Conservation (phyloP, 2,329 filamentous ascomycete genomes). For the Colletotrichum phormii region DNA sequence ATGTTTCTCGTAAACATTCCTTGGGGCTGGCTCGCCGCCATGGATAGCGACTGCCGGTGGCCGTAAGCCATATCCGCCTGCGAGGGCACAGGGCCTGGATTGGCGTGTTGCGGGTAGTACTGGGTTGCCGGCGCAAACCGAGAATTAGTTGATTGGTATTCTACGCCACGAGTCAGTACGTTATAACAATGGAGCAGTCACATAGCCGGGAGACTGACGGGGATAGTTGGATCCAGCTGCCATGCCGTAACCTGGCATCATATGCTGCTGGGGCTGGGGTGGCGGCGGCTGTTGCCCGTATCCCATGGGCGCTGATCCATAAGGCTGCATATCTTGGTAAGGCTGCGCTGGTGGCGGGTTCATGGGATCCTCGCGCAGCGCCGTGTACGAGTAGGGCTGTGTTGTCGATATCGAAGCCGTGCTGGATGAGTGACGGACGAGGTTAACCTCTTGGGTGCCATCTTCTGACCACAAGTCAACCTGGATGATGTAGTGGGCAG, state of each 20-base stretch:
- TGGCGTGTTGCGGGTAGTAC: slow-evolving; percentile 49
- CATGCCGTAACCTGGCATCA: slow-evolving; percentile 21
- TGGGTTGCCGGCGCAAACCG: slow-evolving; percentile 52
- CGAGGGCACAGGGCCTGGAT: slow-evolving; percentile 43
- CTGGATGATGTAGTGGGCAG: slow-evolving; percentile 68
- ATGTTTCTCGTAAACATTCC: slow-evolving; percentile 96
- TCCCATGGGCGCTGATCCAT: slow-evolving; percentile 17
- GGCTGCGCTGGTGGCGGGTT: slow-evolving; percentile 23
- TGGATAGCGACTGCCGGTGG: slow-evolving; percentile 47
- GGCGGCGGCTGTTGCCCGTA: slow-evolving; percentile 31
- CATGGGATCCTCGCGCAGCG: slow-evolving; percentile 43
- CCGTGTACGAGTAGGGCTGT: slow-evolving; percentile 78
- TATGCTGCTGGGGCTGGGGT: slow-evolving; percentile 7
- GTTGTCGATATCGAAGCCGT: slow-evolving; percentile 85
- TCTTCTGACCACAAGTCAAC: slow-evolving; percentile 77
- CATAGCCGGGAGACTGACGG: slow-evolving; percentile 10
- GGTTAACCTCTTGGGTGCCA: slow-evolving; percentile 72
- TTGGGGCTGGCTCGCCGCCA: slow-evolving; percentile 65
- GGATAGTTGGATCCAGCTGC: slow-evolving; percentile 36
- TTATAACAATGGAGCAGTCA: too few species aligned
- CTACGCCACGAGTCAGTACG: slow-evolving; percentile 5
- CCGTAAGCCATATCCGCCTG: slow-evolving; percentile 42
- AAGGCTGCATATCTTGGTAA: slow-evolving; percentile 21
- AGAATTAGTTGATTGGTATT: slow-evolving; percentile 39
- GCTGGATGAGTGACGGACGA: slow-evolving; percentile 72